Percentiles rank a stretch among this genome's conserved stretches.
Evolutionary conservation across 495 filamentous ascomycete genomes (phyloP).

Genomic region (Lophiostoma macrostomum): DNA sequence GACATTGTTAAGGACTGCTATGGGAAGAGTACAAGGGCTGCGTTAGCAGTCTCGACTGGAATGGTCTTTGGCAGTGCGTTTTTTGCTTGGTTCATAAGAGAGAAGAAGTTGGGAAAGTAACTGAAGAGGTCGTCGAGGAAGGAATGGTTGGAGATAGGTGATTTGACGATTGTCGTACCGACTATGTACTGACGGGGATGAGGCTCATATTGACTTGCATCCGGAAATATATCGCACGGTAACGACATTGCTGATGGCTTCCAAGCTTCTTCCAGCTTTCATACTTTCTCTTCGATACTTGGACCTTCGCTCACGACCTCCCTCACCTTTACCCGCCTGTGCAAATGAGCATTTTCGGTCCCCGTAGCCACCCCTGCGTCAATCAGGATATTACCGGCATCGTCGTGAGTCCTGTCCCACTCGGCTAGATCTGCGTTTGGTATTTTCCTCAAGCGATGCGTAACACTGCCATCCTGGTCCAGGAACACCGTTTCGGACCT

Average conservation of each 20-base stretch:
- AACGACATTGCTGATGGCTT: too few relatives aligned
- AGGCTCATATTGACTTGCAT: too few relatives aligned
- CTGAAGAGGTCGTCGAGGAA: not conserved
- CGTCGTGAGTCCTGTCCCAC: slow-evolving; percentile 24
- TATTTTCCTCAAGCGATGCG: slow-evolving; percentile 18
- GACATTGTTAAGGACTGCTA: slow-evolving; percentile 69
- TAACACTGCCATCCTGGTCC: slow-evolving; percentile 17
- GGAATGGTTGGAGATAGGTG: too few relatives aligned
- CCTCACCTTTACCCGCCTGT: too few relatives aligned
- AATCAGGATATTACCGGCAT: slow-evolving; percentile 13
- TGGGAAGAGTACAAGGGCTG: slow-evolving; percentile 42
- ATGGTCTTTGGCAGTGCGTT: slow-evolving; percentile 37
- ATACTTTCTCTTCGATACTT: too few relatives aligned
- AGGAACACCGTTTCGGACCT: slow-evolving; percentile 16
- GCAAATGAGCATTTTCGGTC: too few relatives aligned
- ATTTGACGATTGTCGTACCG: too few relatives aligned
- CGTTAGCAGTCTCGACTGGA: slow-evolving; percentile 36
- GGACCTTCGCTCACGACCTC: too few relatives aligned
- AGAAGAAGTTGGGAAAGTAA: slow-evolving; percentile 32
- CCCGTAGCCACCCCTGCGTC: too few relatives aligned
- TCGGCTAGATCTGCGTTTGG: slow-evolving; percentile 12
- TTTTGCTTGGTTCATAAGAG: slow-evolving; percentile 37
- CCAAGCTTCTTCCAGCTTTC: too few relatives aligned
- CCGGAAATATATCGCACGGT: too few relatives aligned
- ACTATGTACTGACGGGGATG: too few relatives aligned